Evolutionary conservation across 345 rosid species (phyloP).

Genomic region (Toxicodendron radicans): DNA sequence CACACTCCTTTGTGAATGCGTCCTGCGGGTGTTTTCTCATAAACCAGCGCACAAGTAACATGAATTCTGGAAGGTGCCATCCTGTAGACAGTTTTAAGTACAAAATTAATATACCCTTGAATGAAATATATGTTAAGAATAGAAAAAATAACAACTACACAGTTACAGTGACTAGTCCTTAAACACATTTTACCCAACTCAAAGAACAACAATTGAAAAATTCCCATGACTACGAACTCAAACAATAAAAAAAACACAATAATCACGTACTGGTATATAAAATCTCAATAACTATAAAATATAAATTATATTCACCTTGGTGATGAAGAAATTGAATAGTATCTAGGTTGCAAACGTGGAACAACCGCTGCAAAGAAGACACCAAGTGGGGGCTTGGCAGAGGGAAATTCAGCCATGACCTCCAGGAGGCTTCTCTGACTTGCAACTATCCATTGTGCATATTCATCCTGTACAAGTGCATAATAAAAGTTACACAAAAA

Average conservation of each 20-base stretch:
- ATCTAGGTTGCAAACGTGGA: slow-evolving; percentile 89
- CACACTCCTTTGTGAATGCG: slow-evolving; percentile 90
- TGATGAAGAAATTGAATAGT: slow-evolving; percentile 93
- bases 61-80: slow-evolving; percentile 68
- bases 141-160: neutral
- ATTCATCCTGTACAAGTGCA: slow-evolving; percentile 65
- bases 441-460: slow-evolving; percentile 82
- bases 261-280: slow-evolving; percentile 5
- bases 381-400: slow-evolving; percentile 88
- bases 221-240: neutral
- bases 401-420: slow-evolving; percentile 88
- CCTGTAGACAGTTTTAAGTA: slow-evolving; percentile 40
- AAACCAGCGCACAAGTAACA: slow-evolving; percentile 91
- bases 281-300: neutral
- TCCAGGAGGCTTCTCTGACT: slow-evolving; percentile 95
- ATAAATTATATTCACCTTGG: slow-evolving; percentile 51
- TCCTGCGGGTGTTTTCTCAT: slow-evolving; percentile 79
- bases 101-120: neutral
- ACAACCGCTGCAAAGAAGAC: slow-evolving; percentile 93
- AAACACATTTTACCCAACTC: neutral
- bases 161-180: neutral
- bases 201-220: neutral
- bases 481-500: neutral
- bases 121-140: neutral
- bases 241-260: neutral